These are phyloP conservation scores for Delitschia confertaspora DNA, from an alignment of 495 filamentous ascomycete genomes.

Conservation along the genomic window DNA sequence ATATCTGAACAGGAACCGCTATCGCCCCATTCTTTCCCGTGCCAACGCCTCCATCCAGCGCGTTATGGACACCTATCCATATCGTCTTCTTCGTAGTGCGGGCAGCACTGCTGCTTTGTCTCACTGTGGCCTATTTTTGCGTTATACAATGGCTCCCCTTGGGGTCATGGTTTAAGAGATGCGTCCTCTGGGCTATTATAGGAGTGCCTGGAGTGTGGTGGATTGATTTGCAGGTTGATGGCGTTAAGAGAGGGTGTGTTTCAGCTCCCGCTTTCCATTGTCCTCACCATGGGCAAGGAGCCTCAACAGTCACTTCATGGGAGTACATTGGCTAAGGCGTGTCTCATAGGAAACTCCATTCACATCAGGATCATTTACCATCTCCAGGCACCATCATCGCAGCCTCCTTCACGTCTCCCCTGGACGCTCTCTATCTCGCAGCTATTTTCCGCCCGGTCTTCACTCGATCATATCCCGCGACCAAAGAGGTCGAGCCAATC, in stretches of 20 bases:
- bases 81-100: conserved; percentile 70
- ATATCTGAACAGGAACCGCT: conserved; percentile 62
- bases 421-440: conserved; percentile 92
- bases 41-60: conserved; percentile 47
- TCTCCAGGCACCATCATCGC: conserved; percentile 72
- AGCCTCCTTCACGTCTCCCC: conserved; percentile 78
- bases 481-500: conserved; percentile 62
- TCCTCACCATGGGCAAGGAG: not conserved
- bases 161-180: conserved; percentile 69
- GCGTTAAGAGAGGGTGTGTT: conserved; percentile 74
- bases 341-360: conserved; percentile 45
- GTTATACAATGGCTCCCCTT: conserved; percentile 80
- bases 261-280: not conserved
- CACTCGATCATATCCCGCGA: conserved; percentile 67
- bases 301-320: conserved; percentile 38
- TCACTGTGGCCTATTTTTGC: conserved; percentile 62
- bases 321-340: conserved; percentile 21
- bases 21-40: conserved; percentile 92
- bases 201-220: conserved; percentile 89
- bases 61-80: conserved; percentile 51
- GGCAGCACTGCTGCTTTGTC: conserved; percentile 65
- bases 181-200: conserved; percentile 76
- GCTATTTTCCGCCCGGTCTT: conserved; percentile 96
- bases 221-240: conserved; percentile 93
- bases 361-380: conserved; percentile 49